Base-by-base conservation (phyloP, 345 rosid genomes). In the Acer saccharum region DNA sequence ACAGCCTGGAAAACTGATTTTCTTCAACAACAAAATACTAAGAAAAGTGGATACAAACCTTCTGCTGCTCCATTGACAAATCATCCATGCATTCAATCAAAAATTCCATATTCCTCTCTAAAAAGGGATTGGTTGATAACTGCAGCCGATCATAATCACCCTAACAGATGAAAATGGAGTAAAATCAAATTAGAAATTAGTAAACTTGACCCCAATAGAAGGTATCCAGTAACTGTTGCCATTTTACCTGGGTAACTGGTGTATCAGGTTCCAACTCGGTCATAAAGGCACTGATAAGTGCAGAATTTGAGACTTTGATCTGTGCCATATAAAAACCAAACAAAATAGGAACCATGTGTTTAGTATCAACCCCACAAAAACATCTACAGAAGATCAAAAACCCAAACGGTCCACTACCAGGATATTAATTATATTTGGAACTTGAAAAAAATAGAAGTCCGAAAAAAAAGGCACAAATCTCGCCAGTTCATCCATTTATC, bases 31-130 rank as follows among this genome's bases (percentile, higher is more conserved):
- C 70, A 71, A 52, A 73, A 20, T 39, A 54, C 9, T 20, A 35
- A 71, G 27, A 77, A 32, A 69, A 68, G 20, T 74, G 72, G 65
- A 69, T 17, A 74, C 86, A 66, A 68, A 90, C 99, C 98, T 93
- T 97, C 79, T 97, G 99, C 77, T 97, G 99, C 75, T 97, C 98
- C 67, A 73, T 72, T 39, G 97, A 89, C 80, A 97, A 77, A 78
- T 97, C 99, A 81, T 97, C 99, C 99, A 97, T 93, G 90, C 98
- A 94, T 76, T 94, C 98, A 74, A 92, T 91, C 89, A 97, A 81
- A 89, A 97, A 97, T 80, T 97, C 99, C 88, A 90, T 84, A 83
- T 92, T 97, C 78, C 97, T 91, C 87, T 93, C 96, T 82, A 94
- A 80, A 84, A 84, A 91, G 55, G 98, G 98, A 80, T 76, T 90